Evolutionary conservation across 1,139 yeast species (phyloP).

Genomic region (Geotrichum phurueaensis): DNA sequence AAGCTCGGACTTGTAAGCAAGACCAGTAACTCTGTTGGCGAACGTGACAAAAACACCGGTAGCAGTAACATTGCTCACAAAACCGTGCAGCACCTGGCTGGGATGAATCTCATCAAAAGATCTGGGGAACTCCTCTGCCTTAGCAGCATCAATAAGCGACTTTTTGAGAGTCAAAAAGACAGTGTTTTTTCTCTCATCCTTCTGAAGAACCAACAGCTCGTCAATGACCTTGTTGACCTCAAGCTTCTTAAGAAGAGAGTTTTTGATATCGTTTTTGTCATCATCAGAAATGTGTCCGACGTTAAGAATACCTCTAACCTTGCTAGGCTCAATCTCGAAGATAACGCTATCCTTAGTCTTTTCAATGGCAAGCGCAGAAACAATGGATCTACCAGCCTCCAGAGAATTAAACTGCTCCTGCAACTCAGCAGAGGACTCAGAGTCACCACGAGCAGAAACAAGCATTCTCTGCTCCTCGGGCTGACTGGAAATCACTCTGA

Average conservation of each 20-base stretch:
- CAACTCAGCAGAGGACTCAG: constrained; percentile 39
- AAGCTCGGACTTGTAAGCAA: constrained; percentile 73
- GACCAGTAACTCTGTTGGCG: constrained; percentile 74
- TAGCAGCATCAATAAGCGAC: constrained; percentile 62
- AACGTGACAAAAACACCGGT: constrained; percentile 81
- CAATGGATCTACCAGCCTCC: constrained; percentile 56
- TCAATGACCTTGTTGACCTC: constrained; percentile 68
- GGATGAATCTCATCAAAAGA: constrained; percentile 47
- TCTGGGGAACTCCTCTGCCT: constrained; percentile 49
- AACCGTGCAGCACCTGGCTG: constrained; percentile 51
- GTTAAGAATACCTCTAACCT: constrained; percentile 64
- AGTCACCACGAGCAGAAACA: constrained; percentile 62
- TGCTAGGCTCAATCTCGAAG: constrained; percentile 54
- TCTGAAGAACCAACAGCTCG: constrained; percentile 61
- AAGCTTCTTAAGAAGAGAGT: constrained; percentile 72
- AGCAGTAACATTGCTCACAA: constrained; percentile 66
- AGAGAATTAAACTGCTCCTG: constrained; percentile 43
- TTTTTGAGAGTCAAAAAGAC: constrained; percentile 60
- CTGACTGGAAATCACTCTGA: constrained; percentile 57
- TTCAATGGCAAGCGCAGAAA: constrained; percentile 61
- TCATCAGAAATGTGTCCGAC: constrained; percentile 73
- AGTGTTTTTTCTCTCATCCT: constrained; percentile 54
- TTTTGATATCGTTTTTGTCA: constrained; percentile 72
- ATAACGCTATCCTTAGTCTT: constrained; percentile 61
- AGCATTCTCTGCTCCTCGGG: constrained; percentile 50